Percentiles rank a stretch among this genome's conserved stretches.
Conservation (phyloP, 1,139 yeast genomes). For the Yamadazyma blattariae region DNA sequence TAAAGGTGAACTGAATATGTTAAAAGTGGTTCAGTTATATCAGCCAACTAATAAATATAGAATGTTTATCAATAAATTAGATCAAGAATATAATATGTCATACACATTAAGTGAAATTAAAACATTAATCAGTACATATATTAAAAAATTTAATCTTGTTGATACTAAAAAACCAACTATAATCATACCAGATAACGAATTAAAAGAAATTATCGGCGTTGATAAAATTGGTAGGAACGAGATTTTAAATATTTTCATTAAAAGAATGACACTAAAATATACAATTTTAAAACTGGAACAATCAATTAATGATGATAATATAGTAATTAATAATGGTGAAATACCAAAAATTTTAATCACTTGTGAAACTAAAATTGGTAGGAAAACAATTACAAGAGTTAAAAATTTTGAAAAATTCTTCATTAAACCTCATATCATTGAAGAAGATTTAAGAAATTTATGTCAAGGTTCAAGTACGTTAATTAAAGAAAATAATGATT, state of each 20-base stretch:
- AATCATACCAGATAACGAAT: slow-evolving; percentile 52
- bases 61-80: slow-evolving; percentile 47
- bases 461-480: slow-evolving; percentile 91
- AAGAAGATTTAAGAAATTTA: slow-evolving; percentile 67
- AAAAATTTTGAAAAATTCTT: slow-evolving; percentile 66
- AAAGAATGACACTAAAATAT: slow-evolving; percentile 57
- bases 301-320: slow-evolving; percentile 23
- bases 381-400: slow-evolving; percentile 75
- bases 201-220: slow-evolving; percentile 24
- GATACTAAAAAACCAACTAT: slow-evolving; percentile 43
- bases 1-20: slow-evolving; percentile 19
- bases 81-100: slow-evolving; percentile 30
- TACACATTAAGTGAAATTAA: slow-evolving; percentile 59
- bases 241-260: slow-evolving; percentile 47
- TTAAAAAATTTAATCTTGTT: slow-evolving; percentile 49
- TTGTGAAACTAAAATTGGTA: slow-evolving; percentile 78
- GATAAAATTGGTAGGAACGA: slow-evolving; percentile 43
- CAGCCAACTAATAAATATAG: slow-evolving; percentile 55
- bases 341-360: slow-evolving; percentile 66
- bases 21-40: slow-evolving; percentile 37
- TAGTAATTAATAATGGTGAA: slow-evolving; percentile 50
- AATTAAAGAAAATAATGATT: slow-evolving; percentile 40
- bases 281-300: slow-evolving; percentile 51
- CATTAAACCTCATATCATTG: slow-evolving; percentile 61
- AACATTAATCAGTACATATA: slow-evolving; percentile 51